Evolutionary conservation across 306 rosid genomes (phyloP).

Genomic region (Cucurbita argyrosperma): DNA sequence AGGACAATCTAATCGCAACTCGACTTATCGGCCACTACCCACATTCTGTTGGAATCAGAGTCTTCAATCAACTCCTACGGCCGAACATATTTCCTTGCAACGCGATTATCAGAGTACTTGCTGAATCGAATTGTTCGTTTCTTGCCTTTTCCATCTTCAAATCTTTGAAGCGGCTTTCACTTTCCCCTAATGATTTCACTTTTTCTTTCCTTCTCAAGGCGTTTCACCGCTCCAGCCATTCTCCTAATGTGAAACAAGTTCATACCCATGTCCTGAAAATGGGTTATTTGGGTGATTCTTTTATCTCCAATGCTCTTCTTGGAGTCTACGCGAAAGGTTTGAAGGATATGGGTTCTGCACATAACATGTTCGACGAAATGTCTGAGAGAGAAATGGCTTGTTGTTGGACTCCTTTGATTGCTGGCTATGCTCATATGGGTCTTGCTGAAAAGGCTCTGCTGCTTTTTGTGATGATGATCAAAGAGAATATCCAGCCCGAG

Average conservation of each 20-base stretch:
- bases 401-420: conserved; percentile 42
- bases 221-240: conserved; percentile 15
- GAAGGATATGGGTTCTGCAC: conserved; percentile 25
- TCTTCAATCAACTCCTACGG: conserved; percentile 26
- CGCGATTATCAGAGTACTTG: conserved; percentile 38
- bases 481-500: conserved; percentile 26
- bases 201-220: conserved; percentile 46
- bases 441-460: conserved; percentile 27
- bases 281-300: conserved; percentile 23
- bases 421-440: conserved; percentile 31
- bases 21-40: conserved; percentile 58
- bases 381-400: conserved; percentile 18
- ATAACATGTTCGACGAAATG: conserved; percentile 46
- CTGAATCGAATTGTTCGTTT: conserved; percentile 23
- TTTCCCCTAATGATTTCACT: conserved; percentile 42
- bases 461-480: conserved; percentile 28
- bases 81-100: conserved; percentile 51
- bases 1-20: conserved; percentile 39
- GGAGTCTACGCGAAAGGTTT: conserved; percentile 22
- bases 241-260: conserved; percentile 20
- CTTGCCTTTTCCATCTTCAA: conserved; percentile 22
- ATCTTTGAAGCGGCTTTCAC: conserved; percentile 14
- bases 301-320: conserved; percentile 30
- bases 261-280: conserved; percentile 29
- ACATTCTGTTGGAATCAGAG: conserved; percentile 14